Conservation (phyloP, 306 rosid genomes). For the Quercus cerris region DNA sequence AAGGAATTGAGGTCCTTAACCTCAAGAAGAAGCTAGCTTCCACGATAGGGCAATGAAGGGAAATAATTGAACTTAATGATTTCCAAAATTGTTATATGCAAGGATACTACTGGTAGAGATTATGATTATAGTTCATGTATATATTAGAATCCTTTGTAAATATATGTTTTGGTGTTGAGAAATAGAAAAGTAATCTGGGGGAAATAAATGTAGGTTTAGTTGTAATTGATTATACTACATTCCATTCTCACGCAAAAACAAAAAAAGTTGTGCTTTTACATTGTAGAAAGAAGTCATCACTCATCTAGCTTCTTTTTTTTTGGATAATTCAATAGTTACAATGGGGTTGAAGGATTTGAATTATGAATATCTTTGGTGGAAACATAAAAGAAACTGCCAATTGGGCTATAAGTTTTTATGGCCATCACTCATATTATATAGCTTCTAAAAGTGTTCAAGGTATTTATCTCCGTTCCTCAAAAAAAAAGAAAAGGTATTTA, state of each 20-base stretch:
- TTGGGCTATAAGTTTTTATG: no score
- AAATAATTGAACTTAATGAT: neutral
- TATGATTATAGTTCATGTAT: neutral
- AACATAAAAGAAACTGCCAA: no score
- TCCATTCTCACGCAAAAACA: neutral
- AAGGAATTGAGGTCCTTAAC: slow-evolving; percentile 56
- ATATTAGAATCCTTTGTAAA: neutral
- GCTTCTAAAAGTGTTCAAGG: no score
- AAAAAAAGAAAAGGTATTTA: no score
- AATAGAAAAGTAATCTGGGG: neutral
- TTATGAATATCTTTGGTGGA: no score
- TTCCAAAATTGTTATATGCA: neutral
- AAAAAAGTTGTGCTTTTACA: neutral
- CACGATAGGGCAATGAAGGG: slow-evolving; percentile 12
- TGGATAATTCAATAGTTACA: no score
- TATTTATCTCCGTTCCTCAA: no score
- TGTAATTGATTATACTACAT: neutral
- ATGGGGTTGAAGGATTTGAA: no score
- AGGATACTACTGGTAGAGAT: neutral
- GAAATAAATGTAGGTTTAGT: neutral
- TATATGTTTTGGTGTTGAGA: neutral
- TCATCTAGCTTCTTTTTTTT: no score
- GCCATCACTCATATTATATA: no score
- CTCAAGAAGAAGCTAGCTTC: slow-evolving; percentile 60
- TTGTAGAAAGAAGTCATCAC: neutral